Conservation (phyloP, 495 filamentous ascomycete genomes). For the Saxophila tyrrhenica region DNA sequence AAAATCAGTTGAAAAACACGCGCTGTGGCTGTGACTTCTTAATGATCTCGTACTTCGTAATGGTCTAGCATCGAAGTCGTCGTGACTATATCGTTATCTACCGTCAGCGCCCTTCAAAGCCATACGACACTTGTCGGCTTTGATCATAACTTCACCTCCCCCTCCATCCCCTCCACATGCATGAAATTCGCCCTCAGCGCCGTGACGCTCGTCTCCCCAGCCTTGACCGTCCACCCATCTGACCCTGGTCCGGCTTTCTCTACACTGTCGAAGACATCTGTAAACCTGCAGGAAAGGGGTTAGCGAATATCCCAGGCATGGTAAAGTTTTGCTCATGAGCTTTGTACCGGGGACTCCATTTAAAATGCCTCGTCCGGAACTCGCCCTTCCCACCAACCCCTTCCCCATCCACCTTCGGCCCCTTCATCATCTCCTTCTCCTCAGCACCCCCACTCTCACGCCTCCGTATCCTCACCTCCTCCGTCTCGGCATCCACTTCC, state of each 20-base stretch:
- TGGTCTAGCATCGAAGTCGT: no score
- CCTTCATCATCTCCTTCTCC: slow-evolving; percentile 10
- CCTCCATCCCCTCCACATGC: slow-evolving; percentile 51
- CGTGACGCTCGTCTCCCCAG: slow-evolving; percentile 82
- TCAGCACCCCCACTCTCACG: slow-evolving; percentile 7
- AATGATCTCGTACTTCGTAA: no score
- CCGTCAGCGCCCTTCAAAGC: no score
- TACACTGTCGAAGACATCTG: slow-evolving; percentile 74
- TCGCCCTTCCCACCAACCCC: slow-evolving; percentile 14
- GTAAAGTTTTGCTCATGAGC: no score
- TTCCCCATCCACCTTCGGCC: slow-evolving; percentile 17
- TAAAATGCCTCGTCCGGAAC: slow-evolving; percentile 67
- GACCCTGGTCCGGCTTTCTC: slow-evolving; percentile 70
- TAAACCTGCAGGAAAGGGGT: slow-evolving; percentile 48
- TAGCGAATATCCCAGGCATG: no score
- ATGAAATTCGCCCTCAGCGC: slow-evolving; percentile 87
- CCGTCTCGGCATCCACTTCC: slow-evolving; percentile 46
- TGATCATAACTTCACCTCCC: slow-evolving; percentile 78
- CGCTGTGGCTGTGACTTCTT: no score
- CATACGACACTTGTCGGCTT: background rate
- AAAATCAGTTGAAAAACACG: no score
- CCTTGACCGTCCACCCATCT: slow-evolving; percentile 88
- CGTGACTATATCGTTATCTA: no score
- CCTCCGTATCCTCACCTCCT: slow-evolving; percentile 40
- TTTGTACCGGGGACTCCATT: slow-evolving; percentile 89